Evolutionary conservation across 768 basidiomycete species (phyloP).

Genomic region (Sutorius australiensis): DNA sequence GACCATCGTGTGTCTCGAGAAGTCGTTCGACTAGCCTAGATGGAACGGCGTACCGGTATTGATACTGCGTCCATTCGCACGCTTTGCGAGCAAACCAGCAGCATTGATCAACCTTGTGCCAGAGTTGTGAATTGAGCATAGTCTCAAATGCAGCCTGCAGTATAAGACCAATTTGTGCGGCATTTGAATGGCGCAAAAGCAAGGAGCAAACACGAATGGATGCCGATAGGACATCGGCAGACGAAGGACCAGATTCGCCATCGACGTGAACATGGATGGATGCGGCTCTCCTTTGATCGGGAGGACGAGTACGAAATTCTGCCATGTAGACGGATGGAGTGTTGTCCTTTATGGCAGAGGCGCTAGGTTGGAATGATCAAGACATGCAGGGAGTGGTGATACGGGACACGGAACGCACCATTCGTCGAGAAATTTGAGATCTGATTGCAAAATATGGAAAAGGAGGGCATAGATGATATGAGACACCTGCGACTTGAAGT

Average conservation of each 20-base stretch:
- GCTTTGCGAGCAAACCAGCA: slow-evolving; percentile 77
- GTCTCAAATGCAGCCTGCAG: slow-evolving; percentile 71
- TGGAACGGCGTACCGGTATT: slow-evolving; percentile 88
- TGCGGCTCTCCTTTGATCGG: slow-evolving; percentile 76
- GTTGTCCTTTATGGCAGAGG: slow-evolving; percentile 59
- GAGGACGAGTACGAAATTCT: slow-evolving; percentile 79
- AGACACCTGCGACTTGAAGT: slow-evolving; percentile 70
- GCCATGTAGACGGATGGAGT: slow-evolving; percentile 75
- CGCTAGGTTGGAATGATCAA: slow-evolving; percentile 36
- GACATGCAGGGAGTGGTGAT: fast-evolving
- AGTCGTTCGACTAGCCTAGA: slow-evolving; percentile 80
- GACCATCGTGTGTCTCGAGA: slow-evolving; percentile 54
- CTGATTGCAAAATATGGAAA: slow-evolving; percentile 59
- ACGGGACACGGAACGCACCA: slow-evolving; percentile 46
- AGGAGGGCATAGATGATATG: slow-evolving; percentile 71
- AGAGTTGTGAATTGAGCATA: slow-evolving; percentile 57
- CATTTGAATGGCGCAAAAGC: slow-evolving; percentile 72
- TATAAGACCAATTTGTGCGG: slow-evolving; percentile 65
- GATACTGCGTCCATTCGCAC: slow-evolving; percentile 88
- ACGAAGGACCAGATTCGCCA: slow-evolving; percentile 80
- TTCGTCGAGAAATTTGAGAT: slow-evolving; percentile 55
- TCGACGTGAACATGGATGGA: slow-evolving; percentile 88
- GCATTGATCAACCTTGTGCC: slow-evolving; percentile 68
- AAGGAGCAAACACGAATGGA: slow-evolving; percentile 68
- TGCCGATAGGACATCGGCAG: slow-evolving; percentile 69